phyloP scores from a whole-genome alignment of 2,329 filamentous ascomycete species.

The Sclerotinia trifoliorum region DNA sequence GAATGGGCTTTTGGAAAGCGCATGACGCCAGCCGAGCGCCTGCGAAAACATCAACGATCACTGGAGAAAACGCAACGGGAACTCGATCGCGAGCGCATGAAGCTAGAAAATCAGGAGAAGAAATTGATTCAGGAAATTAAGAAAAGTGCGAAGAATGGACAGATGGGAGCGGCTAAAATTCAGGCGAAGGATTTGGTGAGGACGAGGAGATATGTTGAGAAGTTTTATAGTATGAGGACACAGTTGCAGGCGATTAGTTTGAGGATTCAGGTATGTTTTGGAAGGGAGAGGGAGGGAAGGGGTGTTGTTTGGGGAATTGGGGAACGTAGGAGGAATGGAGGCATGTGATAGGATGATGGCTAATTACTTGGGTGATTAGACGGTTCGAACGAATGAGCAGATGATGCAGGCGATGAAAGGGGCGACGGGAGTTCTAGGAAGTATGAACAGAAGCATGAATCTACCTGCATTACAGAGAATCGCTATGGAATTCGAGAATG shows the following conservation, averaged over 20 bases:
- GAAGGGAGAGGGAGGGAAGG: background rate
- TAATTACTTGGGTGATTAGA: conserved; percentile 52
- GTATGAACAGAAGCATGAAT: conserved; percentile 98
- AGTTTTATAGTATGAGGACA: conserved; percentile 98
- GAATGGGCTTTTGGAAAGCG: conserved; percentile 99
- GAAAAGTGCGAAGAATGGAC: conserved; percentile 95
- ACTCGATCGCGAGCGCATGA: conserved; percentile 89
- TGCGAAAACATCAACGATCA: conserved; percentile 91
- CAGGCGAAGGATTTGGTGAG: conserved; percentile 96
- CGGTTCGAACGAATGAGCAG: conserved; percentile 95
- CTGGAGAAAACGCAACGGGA: conserved; percentile 97
- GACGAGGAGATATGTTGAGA: conserved; percentile 91
- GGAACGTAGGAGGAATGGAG: background rate
- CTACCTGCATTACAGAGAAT: conserved; percentile 92
- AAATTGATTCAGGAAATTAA: conserved; percentile 95
- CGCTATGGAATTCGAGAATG: conserved; percentile 99
- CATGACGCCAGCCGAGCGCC: conserved; percentile 91
- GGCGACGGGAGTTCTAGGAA: conserved; percentile 85
- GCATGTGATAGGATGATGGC: background rate
- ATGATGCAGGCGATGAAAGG: conserved; percentile 99
- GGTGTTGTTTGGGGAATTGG: background rate
- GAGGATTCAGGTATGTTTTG: conserved; percentile 72
- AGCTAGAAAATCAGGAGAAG: conserved; percentile 98
- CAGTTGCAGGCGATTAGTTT: conserved; percentile 95
- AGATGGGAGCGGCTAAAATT: conserved; percentile 98